These are phyloP conservation scores for Gynochthodes officinalis DNA, from an alignment of 257 asterid genomes.

Conservation along the genomic window DNA sequence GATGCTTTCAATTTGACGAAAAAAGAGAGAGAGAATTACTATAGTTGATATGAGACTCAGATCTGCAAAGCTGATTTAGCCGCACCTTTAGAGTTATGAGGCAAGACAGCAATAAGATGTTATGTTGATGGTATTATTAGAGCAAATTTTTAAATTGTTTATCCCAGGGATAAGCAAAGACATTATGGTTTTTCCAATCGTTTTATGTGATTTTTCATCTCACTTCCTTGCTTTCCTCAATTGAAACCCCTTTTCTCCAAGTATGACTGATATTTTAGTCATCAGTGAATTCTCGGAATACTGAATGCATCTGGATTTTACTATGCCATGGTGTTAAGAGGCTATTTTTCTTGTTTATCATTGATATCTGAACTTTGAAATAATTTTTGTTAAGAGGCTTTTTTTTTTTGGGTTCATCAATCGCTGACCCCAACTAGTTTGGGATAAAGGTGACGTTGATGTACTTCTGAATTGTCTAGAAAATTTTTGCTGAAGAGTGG, in stretches of 20 bases:
- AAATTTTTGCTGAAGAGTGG: neutral
- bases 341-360: neutral
- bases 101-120: no score
- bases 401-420: no score
- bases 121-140: no score
- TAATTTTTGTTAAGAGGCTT: neutral
- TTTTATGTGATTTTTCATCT: neutral
- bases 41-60: neutral
- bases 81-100: no score
- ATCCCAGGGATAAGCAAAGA: neutral
- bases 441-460: no score
- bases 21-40: neutral
- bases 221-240: neutral
- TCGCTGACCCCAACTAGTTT: no score
- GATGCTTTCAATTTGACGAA: neutral
- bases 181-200: neutral
- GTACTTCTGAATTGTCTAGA: conserved; percentile 1
- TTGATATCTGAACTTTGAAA: neutral
- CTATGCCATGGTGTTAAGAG: neutral
- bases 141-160: neutral
- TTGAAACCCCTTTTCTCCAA: no score
- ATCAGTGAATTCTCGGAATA: neutral
- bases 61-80: neutral
- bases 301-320: neutral
- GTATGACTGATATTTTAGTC: neutral